Evolutionary conservation across 2,329 filamentous ascomycete species (phyloP), one percentile per base, ranked within the genome.

Genomic region (Stagonosporopsis cucurbitacearum): DNA sequence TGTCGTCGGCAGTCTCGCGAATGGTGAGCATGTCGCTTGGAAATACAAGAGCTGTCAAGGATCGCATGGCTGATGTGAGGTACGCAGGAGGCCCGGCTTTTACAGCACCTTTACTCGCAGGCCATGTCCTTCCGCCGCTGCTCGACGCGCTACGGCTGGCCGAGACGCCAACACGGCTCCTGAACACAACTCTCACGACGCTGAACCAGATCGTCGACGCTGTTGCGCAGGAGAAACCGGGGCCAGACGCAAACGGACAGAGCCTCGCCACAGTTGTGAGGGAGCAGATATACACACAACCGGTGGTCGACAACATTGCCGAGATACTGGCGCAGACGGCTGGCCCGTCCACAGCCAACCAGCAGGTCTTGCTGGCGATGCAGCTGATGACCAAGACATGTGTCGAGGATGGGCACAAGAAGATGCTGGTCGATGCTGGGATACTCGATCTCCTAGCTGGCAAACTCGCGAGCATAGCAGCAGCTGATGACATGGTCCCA

Each of bases 1-100:
- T 61, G 84, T 97, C n/a, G 79, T 96, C 32, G 88, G 89, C 42
- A 95, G 91, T 74, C 85, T 98, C 70, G 91, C 92, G 54, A 88
- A 90, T 77, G 92, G 93, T 92, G 82, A 68, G 81, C 52, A 51
- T 50, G 54, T 48, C 32, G 43, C 20, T 20, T 5, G 9, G 32
- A 36, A 15, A 19, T 20, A 33, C 48, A 37, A 22, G 39, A 45
- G 28, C 9, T 39, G 28, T 33, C 11, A 32, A 32, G 48, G 17
- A 33, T n/a, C 42, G 15, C 6, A 37, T 58, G 51, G 59, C 65
- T 72, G 60, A 70, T 58, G 33, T 47, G 43, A 51, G 40, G 39
- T 42, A 23, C 50, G 50, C 44, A 96, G 92, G 90, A 63, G 93
- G 94, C 6, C 86, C 91, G 40, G 80, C 88, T 15, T 96, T 95